Base-by-base conservation (phyloP, 1,284 basidiomycete species). In the Moesziomyces globuligerus region DNA sequence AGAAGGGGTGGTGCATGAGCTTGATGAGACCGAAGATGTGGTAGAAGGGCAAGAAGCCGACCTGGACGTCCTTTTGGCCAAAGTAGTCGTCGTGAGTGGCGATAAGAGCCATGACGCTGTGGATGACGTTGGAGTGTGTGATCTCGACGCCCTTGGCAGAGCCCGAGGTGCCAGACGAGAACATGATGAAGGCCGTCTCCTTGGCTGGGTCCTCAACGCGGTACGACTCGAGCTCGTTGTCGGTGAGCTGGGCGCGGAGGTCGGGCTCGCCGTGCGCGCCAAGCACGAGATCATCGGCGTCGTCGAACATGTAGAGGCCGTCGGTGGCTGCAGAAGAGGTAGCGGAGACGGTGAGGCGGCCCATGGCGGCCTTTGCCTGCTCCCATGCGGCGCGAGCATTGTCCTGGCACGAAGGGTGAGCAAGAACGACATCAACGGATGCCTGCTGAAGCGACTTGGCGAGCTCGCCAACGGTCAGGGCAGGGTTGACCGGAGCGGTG, bases 1-100 rank as follows among this genome's bases (percentile, higher is more conserved):
- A 83, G 54, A 92, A 83, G 0, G 90, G 88, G 64, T 88, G 87
- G 48, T 89, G 86, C 3, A 93, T 75, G 4, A 90, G 83, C 55
- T 87, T 87, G 55, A 86, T 61, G 86, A 88, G 87, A 59, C 37
- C 64, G 48, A 79, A 79, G 55, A 80, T 80, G 71, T 80, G 79
- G 51, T 78, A 77, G 54, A 80, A 75, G 58, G 78, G 79, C 18
- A 80, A 54, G 43, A 80, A 73, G 23, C 67, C 77, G 28, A 79
- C 59, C 36, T 65, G 68, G 28, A 69, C 59, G 44, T 72, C 66
- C 26, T 57, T 52, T 26, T 68, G 62, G 15, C 60, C 51, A 41
- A 78, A 68, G 42, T 80, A 78, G 40, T 56, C 61, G 23, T 60
- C 43, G 42, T 62, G 48, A 6, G 56, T 62, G 25, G 52, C 45